Percentiles rank a stretch among this genome's conserved stretches.
Evolutionary conservation across 768 basidiomycete genomes (phyloP).

Genomic region (Naganishia randhawae): DNA sequence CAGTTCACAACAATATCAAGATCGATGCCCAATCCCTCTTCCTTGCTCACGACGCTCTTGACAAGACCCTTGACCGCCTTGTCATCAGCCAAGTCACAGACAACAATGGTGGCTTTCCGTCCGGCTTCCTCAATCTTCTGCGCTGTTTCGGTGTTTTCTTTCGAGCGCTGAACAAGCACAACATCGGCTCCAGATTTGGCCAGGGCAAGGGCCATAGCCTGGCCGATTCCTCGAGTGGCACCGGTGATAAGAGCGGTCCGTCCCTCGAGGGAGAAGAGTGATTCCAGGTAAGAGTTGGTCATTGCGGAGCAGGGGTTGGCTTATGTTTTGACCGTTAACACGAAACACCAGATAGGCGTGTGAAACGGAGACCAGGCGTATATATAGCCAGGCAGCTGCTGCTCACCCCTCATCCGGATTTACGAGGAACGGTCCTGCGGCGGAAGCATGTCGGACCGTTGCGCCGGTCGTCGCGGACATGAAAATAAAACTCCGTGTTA

Average conservation of each 20-base stretch:
- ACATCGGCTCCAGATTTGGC: slow-evolving; percentile 53
- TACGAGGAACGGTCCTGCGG: neutral
- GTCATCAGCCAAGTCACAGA: slow-evolving; percentile 61
- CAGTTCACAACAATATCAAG: slow-evolving; percentile 69
- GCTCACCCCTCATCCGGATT: neutral
- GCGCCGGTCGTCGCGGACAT: neutral
- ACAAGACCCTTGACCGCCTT: slow-evolving; percentile 57
- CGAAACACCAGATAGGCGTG: neutral
- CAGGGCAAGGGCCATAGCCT: slow-evolving; percentile 50
- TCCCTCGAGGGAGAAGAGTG: slow-evolving; percentile 51
- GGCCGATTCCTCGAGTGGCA: slow-evolving; percentile 52
- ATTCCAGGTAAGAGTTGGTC: slow-evolving; percentile 41
- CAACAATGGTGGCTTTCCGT: slow-evolving; percentile 53
- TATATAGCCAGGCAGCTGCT: neutral
- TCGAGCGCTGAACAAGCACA: slow-evolving; percentile 46
- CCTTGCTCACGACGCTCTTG: slow-evolving; percentile 54
- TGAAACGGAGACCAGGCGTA: neutral
- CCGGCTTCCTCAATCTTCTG: slow-evolving; percentile 49
- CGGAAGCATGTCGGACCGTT: neutral
- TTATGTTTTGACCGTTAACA: neutral
- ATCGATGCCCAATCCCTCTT: slow-evolving; percentile 54
- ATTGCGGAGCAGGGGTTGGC: neutral
- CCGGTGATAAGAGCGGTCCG: slow-evolving; percentile 51
- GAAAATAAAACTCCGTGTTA: neutral
- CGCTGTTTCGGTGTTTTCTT: slow-evolving; percentile 48